Evolutionary conservation across 2,329 filamentous ascomycete genomes (phyloP), one percentile per base, ranked within the genome.

Genomic region (Aspergillus caelatus): DNA sequence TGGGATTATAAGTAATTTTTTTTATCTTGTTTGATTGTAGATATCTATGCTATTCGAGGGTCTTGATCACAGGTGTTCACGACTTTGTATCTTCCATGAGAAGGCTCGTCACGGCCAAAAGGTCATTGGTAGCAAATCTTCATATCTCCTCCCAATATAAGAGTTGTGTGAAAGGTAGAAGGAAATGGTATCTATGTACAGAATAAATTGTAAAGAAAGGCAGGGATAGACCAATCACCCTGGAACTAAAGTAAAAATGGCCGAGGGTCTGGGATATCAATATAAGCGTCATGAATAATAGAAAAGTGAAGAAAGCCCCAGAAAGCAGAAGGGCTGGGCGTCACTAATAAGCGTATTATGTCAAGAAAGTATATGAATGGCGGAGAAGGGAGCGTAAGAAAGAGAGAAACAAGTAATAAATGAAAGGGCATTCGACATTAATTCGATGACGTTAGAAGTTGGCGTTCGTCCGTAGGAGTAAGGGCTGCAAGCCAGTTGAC

Each of bases 231-330:
- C 52, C 52, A 39, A 23, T 39, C 32, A 36, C 52, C 52, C 52
- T 55, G 50, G 30, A 23, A 46, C 9, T 34, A 23, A 41, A 23
- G 32, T 14, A 52, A 26, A 52, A 19, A 41, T 43, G 39, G 43
- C 26, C 28, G 45, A 5, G 52, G 30, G 43, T 14, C 61, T 67
- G 16, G 39, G 28, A 52, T 48, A 39, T 66, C 14, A 34, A 54
- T 41, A 46, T 52, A 41, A 54, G 46, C 23, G 41, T 70, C 52
- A 67, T 54, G 16, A 41, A 21, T 16, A 56, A 52, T 52, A n/a
- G 28, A 52, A 32, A 52, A 10, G 16, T n/a, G 2, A 32, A 52
- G 30, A 32, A 16, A 19, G n/a, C 52, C 32, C 32, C 32, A 19
- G 16, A 55, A 19, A 55, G 0, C 0, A 9, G 14, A 1, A 39